These are phyloP conservation scores for Phytopythium oedochilum DNA, from an alignment of 352 stramenopile genomes.

Conservation along the genomic window DNA sequence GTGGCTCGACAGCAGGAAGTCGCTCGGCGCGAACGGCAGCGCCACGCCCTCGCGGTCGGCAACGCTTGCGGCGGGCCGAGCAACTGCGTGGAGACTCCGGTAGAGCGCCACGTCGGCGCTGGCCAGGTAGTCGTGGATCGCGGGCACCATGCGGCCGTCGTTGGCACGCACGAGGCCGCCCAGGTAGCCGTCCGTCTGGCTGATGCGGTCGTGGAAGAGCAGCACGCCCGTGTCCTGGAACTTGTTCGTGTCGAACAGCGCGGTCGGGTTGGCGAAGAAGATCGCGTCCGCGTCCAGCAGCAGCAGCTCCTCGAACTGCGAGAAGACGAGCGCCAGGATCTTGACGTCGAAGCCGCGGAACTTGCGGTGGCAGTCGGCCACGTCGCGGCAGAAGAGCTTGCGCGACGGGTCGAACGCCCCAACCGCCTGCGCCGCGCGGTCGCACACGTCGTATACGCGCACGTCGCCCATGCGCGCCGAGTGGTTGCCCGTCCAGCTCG, in stretches of 20 bases:
- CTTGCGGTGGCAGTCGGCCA: constrained; percentile 33
- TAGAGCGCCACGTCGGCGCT: constrained; percentile 45
- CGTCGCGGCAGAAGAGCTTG: constrained; percentile 48
- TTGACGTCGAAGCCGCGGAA: constrained; percentile 68
- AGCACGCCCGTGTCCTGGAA: constrained; percentile 54
- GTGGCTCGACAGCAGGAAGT: constrained; percentile 29
- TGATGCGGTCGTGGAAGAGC: constrained; percentile 68
- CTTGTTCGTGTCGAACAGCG: constrained; percentile 48
- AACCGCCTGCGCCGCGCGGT: constrained; percentile 25
- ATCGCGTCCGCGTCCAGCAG: constrained; percentile 68
- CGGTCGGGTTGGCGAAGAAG: constrained; percentile 52
- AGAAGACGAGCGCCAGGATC: constrained; percentile 56
- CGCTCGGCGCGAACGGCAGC: constrained; percentile 20
- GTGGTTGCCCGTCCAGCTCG: no score
- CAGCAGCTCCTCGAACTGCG: constrained; percentile 69
- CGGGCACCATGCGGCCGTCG: no score
- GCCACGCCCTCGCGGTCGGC: no score
- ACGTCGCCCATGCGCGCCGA: no score
- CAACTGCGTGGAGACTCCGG: no score
- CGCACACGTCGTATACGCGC: constrained; percentile 64
- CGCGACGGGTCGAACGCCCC: constrained; percentile 19
- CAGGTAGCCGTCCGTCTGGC: no score
- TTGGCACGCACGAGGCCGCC: no score
- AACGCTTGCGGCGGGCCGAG: no score
- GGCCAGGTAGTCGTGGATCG: constrained; percentile 35